Percentiles rank a stretch among this genome's conserved stretches.
phyloP scores from a whole-genome alignment of 108 stramenopile genomes.

The Skeletonema grethae region DNA sequence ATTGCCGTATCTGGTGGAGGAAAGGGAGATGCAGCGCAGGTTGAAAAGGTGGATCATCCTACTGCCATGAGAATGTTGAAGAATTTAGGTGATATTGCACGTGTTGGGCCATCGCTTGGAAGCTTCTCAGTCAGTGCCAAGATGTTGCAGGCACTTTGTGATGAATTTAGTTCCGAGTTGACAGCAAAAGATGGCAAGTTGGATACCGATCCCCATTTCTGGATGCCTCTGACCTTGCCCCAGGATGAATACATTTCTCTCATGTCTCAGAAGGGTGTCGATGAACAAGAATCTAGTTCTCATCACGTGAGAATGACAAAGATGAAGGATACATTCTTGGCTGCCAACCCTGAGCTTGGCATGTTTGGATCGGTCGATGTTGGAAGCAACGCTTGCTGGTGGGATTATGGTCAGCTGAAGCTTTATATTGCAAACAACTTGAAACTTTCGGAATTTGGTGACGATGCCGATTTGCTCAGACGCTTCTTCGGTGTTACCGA shows the following conservation, averaged over 20 bases:
- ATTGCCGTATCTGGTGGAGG: constrained; percentile 86
- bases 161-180: constrained; percentile 87
- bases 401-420: constrained; percentile 98
- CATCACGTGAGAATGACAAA: constrained; percentile 88
- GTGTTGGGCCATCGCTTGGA: constrained; percentile 94
- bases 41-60: constrained; percentile 98
- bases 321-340: constrained; percentile 73
- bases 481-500: constrained; percentile 82
- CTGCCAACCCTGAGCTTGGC: constrained; percentile 60
- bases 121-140: constrained; percentile 91
- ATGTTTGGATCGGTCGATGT: constrained; percentile 98
- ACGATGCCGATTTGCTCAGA: constrained; percentile 79
- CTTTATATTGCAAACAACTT: constrained; percentile 91
- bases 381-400: constrained; percentile 95
- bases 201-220: constrained; percentile 94
- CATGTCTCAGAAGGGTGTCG: constrained; percentile 90
- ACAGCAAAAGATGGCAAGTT: constrained; percentile 85
- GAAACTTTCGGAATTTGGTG: constrained; percentile 66
- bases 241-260: constrained; percentile 83
- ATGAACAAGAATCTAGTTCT: constrained; percentile 57
- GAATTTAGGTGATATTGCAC: constrained; percentile 83
- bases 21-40: constrained; percentile 93
- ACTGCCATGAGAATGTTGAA: constrained; percentile 92
- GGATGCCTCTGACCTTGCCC: constrained; percentile 97
- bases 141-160: constrained; percentile 83